Conservation (phyloP, 306 rosid species). For the Neltuma alba region DNA sequence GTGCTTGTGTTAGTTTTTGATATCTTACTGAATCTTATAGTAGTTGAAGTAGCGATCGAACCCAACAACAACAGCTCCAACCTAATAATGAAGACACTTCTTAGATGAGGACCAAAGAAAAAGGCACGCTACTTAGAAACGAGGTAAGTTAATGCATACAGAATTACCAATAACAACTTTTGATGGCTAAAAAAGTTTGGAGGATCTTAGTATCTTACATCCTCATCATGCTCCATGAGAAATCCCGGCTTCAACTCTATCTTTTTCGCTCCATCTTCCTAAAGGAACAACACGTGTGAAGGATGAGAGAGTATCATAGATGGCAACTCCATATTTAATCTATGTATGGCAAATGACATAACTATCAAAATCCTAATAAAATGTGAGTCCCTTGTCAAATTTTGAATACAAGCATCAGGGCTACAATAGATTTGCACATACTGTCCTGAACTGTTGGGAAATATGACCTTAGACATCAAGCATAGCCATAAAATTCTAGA, state of each 20-base stretch:
- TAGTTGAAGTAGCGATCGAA: constrained; percentile 98
- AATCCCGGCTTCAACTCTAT: constrained; percentile 93
- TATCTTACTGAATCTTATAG: constrained; percentile 94
- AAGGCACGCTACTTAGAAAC: not conserved
- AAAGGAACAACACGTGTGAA: constrained; percentile 27
- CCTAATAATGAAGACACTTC: constrained; percentile 49
- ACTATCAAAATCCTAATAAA: not conserved
- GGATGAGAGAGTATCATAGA: constrained; percentile 5
- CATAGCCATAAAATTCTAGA: not conserved
- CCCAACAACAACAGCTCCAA: constrained; percentile 98
- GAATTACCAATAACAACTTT: not conserved
- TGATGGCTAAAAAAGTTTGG: constrained; percentile 34
- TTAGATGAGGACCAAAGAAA: not conserved
- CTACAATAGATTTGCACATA: not conserved
- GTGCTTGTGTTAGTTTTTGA: constrained; percentile 36
- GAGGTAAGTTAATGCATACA: not conserved
- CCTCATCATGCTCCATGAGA: constrained; percentile 89
- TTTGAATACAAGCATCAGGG: not conserved
- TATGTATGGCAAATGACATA: not conserved
- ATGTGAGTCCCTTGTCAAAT: not conserved
- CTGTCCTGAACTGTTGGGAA: not conserved
- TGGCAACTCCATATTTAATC: not conserved
- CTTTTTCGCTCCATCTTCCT: constrained; percentile 93
- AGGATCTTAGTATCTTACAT: constrained; percentile 47
- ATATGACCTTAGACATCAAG: not conserved